These are phyloP conservation scores for Whalleya microplaca DNA, from an alignment of 2,329 filamentous ascomycete genomes.

Conservation along the genomic window DNA sequence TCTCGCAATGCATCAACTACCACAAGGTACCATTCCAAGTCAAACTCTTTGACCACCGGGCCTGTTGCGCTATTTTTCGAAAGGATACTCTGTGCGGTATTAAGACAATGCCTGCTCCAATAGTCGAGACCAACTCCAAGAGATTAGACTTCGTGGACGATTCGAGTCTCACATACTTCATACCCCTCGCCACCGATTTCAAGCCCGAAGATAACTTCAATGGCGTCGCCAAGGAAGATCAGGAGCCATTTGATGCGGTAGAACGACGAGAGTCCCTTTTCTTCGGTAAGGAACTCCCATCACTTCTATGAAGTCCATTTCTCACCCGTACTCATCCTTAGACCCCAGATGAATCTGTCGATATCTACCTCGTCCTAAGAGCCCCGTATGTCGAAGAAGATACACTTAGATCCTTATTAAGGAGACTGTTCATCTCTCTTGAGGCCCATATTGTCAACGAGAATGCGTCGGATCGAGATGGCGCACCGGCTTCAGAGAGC, in stretches of 20 bases:
- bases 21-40: background rate
- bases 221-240: conserved; percentile 45
- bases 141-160: conserved; percentile 57
- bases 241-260: conserved; percentile 59
- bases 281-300: conserved; percentile 62
- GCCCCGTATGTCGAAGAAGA: conserved; percentile 63
- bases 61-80: background rate
- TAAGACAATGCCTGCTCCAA: conserved; percentile 32
- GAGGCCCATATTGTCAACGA: conserved; percentile 69
- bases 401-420: conserved; percentile 61
- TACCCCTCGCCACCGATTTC: conserved; percentile 60
- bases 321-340: conserved; percentile 52
- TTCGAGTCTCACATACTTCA: conserved; percentile 63
- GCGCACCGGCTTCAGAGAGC: conserved; percentile 56
- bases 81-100: background rate
- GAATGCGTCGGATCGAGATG: conserved; percentile 51
- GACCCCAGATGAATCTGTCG: conserved; percentile 71
- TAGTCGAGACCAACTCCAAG: conserved; percentile 37
- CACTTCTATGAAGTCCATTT: conserved; percentile 36
- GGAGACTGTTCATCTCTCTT: conserved; percentile 66
- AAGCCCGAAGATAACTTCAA: conserved; percentile 57
- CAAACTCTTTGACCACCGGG: conserved; percentile 1
- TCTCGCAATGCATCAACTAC: conserved; percentile 6
- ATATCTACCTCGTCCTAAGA: conserved; percentile 70
- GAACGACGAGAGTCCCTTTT: conserved; percentile 67